phyloP scores from a whole-genome alignment of 2,329 filamentous ascomycete species.

The Amauroascus verrucosus region DNA sequence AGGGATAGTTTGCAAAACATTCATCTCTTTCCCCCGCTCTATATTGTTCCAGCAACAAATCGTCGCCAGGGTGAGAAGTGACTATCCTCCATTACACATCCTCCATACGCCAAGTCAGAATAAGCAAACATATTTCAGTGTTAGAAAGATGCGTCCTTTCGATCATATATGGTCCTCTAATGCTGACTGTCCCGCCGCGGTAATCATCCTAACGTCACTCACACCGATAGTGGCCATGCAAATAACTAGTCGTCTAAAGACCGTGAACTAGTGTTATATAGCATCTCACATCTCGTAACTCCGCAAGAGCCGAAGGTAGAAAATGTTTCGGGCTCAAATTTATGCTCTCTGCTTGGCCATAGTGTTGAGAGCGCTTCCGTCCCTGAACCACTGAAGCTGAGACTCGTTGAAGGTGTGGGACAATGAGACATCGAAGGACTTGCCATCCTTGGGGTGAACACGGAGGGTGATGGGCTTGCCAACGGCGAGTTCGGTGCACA shows the following conservation, averaged over 20 bases:
- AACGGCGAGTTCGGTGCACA: slow-evolving; percentile 79
- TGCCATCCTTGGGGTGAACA: slow-evolving; percentile 82
- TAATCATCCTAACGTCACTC: background rate
- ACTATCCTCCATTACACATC: background rate
- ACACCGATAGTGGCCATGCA: background rate
- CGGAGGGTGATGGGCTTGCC: slow-evolving; percentile 86
- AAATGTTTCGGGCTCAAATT: background rate
- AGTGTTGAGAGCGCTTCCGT: slow-evolving; percentile 93
- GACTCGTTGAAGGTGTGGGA: slow-evolving; percentile 96
- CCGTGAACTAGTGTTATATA: background rate
- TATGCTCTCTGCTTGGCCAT: slow-evolving; percentile 63
- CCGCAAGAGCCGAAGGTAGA: background rate
- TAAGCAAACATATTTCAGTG: slow-evolving; percentile 1
- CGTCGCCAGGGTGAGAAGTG: background rate
- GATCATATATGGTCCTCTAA: background rate
- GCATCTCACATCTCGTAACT: background rate
- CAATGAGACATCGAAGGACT: slow-evolving; percentile 70
- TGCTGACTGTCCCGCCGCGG: background rate
- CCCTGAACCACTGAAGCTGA: slow-evolving; percentile 99
- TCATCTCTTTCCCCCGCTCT: slow-evolving; percentile 6
- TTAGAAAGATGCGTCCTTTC: slow-evolving; percentile 1
- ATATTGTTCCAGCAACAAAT: slow-evolving; percentile 1
- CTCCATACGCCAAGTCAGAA: slow-evolving; percentile 7
- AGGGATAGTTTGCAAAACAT: slow-evolving; percentile 1
- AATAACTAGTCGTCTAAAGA: background rate